A percentile compares a stretch with the other conserved stretches of the same genome.
These are phyloP conservation scores for Cornus florida DNA, from an alignment of 148 eudicot genomes.

Conservation along the genomic window DNA sequence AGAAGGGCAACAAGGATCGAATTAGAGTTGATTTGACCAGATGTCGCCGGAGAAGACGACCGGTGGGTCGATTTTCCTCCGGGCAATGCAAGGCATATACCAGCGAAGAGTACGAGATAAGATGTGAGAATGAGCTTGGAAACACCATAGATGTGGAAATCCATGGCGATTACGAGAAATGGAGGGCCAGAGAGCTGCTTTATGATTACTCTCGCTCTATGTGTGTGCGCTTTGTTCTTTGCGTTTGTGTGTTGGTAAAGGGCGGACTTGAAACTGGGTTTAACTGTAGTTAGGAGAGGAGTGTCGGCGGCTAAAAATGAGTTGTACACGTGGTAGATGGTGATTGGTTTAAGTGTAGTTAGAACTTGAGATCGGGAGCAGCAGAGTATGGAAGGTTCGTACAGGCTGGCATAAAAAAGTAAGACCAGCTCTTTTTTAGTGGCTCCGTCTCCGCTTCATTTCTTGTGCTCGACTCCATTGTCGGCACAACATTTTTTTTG, in stretches of 20 bases:
- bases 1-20: slow-evolving; percentile 68
- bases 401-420: background rate
- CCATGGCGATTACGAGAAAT: slow-evolving; percentile 33
- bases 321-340: background rate
- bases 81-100: slow-evolving; percentile 20
- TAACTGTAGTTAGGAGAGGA: background rate
- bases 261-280: background rate
- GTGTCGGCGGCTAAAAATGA: background rate
- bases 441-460: background rate
- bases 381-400: background rate
- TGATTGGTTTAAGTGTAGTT: background rate
- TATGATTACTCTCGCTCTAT: background rate
- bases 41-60: background rate
- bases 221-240: background rate
- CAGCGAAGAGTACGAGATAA: slow-evolving; percentile 10
- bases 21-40: slow-evolving; percentile 60
- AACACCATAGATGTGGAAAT: slow-evolving; percentile 37
- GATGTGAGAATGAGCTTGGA: background rate
- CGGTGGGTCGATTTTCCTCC: slow-evolving; percentile 1
- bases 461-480: background rate
- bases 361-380: background rate
- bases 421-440: background rate
- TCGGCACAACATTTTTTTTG: background rate
- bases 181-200: background rate
- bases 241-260: background rate